Evolutionary conservation across 2,329 filamentous ascomycete species (phyloP).

Genomic region (Penicillium sp.): DNA sequence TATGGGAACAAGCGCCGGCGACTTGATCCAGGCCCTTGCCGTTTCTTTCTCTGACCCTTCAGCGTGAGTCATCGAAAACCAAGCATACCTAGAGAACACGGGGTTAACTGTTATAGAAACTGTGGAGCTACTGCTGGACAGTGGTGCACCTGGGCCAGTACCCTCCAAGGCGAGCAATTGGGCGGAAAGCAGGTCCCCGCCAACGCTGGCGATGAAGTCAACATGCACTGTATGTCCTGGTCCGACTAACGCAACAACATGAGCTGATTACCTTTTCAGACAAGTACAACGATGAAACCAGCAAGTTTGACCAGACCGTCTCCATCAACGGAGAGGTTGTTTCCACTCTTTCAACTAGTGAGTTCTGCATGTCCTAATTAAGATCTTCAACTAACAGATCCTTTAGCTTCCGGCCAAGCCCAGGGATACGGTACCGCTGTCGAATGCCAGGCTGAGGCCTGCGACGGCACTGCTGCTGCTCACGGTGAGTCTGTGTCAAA

Average conservation of each 20-base stretch:
- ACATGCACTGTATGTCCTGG: slow-evolving; percentile 29
- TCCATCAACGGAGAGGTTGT: slow-evolving; percentile 31
- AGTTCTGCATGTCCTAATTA: neutral
- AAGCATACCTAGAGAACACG: neutral
- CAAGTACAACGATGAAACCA: slow-evolving; percentile 33
- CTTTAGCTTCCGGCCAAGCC: slow-evolving; percentile 29
- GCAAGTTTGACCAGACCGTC: slow-evolving; percentile 34
- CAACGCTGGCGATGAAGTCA: slow-evolving; percentile 26
- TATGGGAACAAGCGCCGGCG: slow-evolving; percentile 36
- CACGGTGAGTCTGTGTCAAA: slow-evolving; percentile 29
- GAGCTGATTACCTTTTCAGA: slow-evolving; percentile 17
- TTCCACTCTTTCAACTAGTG: slow-evolving; percentile 32
- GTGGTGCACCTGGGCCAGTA: slow-evolving; percentile 38
- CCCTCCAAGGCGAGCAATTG: slow-evolving; percentile 30
- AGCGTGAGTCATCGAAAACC: slow-evolving; percentile 19
- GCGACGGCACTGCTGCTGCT: slow-evolving; percentile 27
- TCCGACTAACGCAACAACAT: neutral
- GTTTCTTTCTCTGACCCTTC: slow-evolving; percentile 31
- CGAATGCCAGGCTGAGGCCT: slow-evolving; percentile 34
- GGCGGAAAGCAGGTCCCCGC: slow-evolving; percentile 31
- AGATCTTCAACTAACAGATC: neutral
- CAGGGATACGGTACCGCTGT: slow-evolving; percentile 37
- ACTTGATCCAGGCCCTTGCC: slow-evolving; percentile 36
- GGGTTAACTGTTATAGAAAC: slow-evolving; percentile 20
- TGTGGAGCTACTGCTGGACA: slow-evolving; percentile 32